Conservation (phyloP, 1,284 basidiomycete genomes). For the Dichomitus squalens region DNA sequence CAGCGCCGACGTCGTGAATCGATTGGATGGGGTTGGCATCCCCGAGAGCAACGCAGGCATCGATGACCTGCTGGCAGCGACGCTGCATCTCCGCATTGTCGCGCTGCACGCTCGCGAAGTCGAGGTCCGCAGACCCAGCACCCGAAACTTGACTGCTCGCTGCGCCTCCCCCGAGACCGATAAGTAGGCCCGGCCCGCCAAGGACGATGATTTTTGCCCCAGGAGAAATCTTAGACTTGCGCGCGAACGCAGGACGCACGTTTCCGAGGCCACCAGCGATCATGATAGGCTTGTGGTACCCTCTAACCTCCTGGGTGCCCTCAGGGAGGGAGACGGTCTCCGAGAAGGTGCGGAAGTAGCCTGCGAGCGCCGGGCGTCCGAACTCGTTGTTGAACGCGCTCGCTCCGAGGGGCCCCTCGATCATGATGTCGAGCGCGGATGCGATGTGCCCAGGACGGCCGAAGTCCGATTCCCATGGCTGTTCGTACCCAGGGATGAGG, state of each 20-base stretch:
- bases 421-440: slow-evolving; percentile 95
- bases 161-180: slow-evolving; percentile 95
- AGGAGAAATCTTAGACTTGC: slow-evolving; percentile 73
- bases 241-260: slow-evolving; percentile 81
- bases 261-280: slow-evolving; percentile 96
- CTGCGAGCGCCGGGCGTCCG: slow-evolving; percentile 84
- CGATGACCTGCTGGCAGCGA: slow-evolving; percentile 96
- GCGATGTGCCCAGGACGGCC: slow-evolving; percentile 93
- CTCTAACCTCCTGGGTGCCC: slow-evolving; percentile 70
- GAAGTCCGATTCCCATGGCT: slow-evolving; percentile 93
- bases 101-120: slow-evolving; percentile 97
- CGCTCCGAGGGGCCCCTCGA: slow-evolving; percentile 93
- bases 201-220: slow-evolving; percentile 91
- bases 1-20: slow-evolving; percentile 98
- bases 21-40: slow-evolving; percentile 86
- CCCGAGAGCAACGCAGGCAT: slow-evolving; percentile 78
- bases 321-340: slow-evolving; percentile 62
- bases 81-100: slow-evolving; percentile 99
- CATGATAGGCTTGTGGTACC: slow-evolving; percentile 99
- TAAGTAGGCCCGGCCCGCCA: slow-evolving; percentile 97
- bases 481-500: slow-evolving; percentile 83
- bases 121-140: slow-evolving; percentile 86
- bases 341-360: slow-evolving; percentile 90
- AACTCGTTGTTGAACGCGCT: slow-evolving; percentile 99
- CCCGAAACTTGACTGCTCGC: slow-evolving; percentile 93